These are phyloP conservation scores for Mollisiaceae sp. DNA, from an alignment of 2,329 filamentous ascomycete genomes.

Conservation along the genomic window DNA sequence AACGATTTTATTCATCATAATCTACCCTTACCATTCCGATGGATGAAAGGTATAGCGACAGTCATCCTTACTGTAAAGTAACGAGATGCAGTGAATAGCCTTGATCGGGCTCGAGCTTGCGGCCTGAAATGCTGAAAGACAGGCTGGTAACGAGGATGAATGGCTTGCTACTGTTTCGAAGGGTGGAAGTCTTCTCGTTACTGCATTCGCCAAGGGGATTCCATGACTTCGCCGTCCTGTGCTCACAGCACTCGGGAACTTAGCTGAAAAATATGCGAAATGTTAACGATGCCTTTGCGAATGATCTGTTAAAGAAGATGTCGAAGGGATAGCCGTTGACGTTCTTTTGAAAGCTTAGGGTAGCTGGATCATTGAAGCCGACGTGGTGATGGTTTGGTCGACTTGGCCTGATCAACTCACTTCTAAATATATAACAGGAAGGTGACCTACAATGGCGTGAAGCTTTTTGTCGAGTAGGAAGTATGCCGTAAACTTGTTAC, in stretches of 20 bases:
- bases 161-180: no score
- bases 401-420: neutral
- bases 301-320: neutral
- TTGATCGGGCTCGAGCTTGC: no score
- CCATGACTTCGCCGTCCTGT: neutral
- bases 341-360: neutral
- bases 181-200: no score
- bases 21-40: no score
- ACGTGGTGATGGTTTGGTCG: neutral
- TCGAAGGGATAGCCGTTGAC: neutral
- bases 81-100: no score
- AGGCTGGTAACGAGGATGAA: no score
- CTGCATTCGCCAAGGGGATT: neutral
- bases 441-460: neutral
- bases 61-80: no score
- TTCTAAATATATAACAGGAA: neutral
- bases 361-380: neutral
- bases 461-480: no score
- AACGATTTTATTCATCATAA: no score
- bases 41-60: no score
- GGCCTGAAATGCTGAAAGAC: no score
- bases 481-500: no score
- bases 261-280: neutral
- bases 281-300: neutral
- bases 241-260: neutral